Base-by-base conservation (phyloP, 2,329 filamentous ascomycete genomes). In the Fusarium chaquense region DNA sequence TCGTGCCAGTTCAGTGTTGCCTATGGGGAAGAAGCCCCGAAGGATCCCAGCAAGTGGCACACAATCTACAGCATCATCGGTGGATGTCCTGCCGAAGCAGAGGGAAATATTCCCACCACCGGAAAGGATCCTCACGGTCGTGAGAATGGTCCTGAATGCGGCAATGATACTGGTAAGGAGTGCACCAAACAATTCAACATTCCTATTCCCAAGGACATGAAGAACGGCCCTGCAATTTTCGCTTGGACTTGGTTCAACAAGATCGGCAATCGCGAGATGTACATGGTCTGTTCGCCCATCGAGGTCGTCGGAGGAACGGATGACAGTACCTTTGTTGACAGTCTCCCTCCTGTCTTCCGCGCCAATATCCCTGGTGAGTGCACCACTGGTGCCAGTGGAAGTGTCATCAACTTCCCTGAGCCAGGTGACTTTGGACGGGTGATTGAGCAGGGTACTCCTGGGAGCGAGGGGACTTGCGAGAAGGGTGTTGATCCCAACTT, bases 161-260 rank as follows among this genome's bases (percentile, higher is more conserved):
- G 67, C 0, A 62, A 76, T 5, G 71, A 75, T 24, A 58, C 28
- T 1, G 72, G 46, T 2, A 76, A 68, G 16, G 73, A 76, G 59
- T 76, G 73, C 20, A 58, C 63, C 0, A 72, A 73, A 2, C 58
- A 76, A 44, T 76, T 74, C 50, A 45, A 58, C 35, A 73, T 76
- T 20, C 72, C 73, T 2, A 73, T 76, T 7, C 73, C 73, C 2
- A 74, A 76, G 60, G 55, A 75, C 3, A 73, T 76, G 69, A 67
- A 75, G 62, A 76, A 76, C 67, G 83, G 79, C 77, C 85, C 89
- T 22, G 90, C 89, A 44, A 77, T 94, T 20, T 86, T 95, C 50
- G 88, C 89, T 20, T 95, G 93, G 93, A 90, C 89, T 18, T 93
- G 90, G 90, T 90, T 92, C 81, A 93, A 93, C 83, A 83, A 89